Conservation (phyloP, 2,329 filamentous ascomycete species). For the Juglanconis juglandina region DNA sequence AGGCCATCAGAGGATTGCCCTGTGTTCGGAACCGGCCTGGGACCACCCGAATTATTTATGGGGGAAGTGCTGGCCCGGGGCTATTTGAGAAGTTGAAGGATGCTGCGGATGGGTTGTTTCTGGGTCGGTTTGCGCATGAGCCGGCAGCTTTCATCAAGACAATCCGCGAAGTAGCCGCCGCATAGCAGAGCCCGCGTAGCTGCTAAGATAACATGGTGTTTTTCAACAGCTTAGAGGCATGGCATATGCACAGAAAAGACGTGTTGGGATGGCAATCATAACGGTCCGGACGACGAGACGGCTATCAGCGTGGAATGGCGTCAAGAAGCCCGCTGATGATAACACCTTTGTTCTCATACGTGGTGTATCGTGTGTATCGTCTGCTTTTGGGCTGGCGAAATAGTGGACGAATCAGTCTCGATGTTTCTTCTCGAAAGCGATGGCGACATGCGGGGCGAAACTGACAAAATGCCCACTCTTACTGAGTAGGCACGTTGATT, state of each 20-base stretch:
- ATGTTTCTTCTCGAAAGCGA: not conserved
- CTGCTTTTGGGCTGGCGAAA: not conserved
- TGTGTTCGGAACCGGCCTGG: constrained; percentile 51
- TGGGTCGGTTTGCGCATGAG: constrained; percentile 80
- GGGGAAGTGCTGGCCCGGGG: constrained; percentile 78
- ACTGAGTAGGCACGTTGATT: not conserved
- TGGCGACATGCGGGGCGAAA: not conserved
- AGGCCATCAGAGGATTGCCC: constrained; percentile 55
- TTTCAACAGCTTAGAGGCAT: no score
- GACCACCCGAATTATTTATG: constrained; percentile 70
- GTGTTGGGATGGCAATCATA: no score
- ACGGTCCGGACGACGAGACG: not conserved
- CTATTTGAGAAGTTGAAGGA: constrained; percentile 65
- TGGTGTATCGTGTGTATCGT: not conserved
- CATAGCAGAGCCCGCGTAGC: constrained; percentile 20
- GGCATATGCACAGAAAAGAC: no score
- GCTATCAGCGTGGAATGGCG: not conserved
- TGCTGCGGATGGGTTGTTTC: constrained; percentile 74
- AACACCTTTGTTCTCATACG: not conserved
- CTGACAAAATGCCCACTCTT: not conserved
- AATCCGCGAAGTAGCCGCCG: constrained; percentile 64
- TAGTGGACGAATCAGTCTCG: not conserved
- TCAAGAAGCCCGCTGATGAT: not conserved
- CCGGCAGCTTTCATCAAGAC: constrained; percentile 68
- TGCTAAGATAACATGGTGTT: no score